Conservation (phyloP, 805 yeast species). For the Barnettozyma californica region DNA sequence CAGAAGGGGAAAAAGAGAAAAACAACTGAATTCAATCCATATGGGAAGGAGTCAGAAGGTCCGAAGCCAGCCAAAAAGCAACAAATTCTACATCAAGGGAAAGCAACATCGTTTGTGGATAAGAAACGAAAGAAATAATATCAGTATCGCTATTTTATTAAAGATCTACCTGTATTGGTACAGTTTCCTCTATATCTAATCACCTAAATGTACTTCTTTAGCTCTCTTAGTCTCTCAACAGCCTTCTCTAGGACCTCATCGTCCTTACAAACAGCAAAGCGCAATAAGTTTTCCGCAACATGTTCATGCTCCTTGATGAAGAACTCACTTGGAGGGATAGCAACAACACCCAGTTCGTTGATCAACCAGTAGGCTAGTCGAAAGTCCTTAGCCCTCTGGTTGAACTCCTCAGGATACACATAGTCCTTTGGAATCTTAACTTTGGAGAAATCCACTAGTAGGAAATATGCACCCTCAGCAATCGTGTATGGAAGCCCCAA, state of each 20-base stretch:
- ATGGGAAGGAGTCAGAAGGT: conserved; percentile 42
- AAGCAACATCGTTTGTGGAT: conserved; percentile 18
- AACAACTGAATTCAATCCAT: conserved; percentile 49
- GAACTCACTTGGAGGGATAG: conserved; percentile 97
- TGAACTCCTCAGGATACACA: conserved; percentile 64
- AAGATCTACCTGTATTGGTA: background rate
- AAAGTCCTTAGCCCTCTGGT: conserved; percentile 75
- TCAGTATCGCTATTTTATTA: background rate
- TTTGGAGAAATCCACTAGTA: conserved; percentile 81
- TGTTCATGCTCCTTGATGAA: conserved; percentile 64
- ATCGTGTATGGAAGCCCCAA: conserved; percentile 82
- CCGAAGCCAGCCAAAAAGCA: conserved; percentile 48
- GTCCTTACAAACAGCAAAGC: conserved; percentile 96
- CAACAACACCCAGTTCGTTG: conserved; percentile 87
- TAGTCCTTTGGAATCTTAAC: conserved; percentile 74
- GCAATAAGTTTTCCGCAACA: conserved; percentile 75
- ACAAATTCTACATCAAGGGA: conserved; percentile 15
- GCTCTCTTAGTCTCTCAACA: conserved; percentile 61
- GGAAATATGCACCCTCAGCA: conserved; percentile 92
- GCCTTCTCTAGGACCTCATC: conserved; percentile 78
- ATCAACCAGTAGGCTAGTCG: conserved; percentile 89
- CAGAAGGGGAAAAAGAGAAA: conserved; percentile 31
- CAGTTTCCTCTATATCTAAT: background rate
- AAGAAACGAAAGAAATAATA: conserved; percentile 15
- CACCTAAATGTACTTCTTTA: conserved; percentile 56